Evolutionary conservation across 495 filamentous ascomycete species (phyloP).

Genomic region (Penicillium salamii): DNA sequence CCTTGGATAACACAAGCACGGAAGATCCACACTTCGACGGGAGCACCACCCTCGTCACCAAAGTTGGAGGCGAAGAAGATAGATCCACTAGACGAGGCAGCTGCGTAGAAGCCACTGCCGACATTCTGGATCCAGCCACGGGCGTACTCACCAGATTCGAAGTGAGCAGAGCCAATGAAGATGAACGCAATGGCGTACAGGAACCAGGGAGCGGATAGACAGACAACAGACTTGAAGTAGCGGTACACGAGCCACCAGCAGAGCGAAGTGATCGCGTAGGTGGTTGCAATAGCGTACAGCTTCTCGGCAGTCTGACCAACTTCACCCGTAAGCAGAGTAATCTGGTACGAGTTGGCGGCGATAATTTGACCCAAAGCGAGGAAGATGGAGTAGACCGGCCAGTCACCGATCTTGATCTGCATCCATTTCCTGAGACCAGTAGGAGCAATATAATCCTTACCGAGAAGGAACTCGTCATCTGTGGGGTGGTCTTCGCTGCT

Average conservation of each 20-base stretch:
- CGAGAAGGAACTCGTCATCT: slow-evolving; percentile 59
- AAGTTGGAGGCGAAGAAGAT: slow-evolving; percentile 53
- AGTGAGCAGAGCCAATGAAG: slow-evolving; percentile 61
- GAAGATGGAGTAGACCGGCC: slow-evolving; percentile 72
- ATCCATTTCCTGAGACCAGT: slow-evolving; percentile 57
- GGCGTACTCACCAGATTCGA: slow-evolving; percentile 34
- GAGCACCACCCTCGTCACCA: slow-evolving; percentile 48
- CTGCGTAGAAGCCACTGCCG: slow-evolving; percentile 43
- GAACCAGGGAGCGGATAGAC: slow-evolving; percentile 58
- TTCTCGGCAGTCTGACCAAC: slow-evolving; percentile 59
- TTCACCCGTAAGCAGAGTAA: slow-evolving; percentile 64
- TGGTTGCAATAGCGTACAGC: slow-evolving; percentile 63
- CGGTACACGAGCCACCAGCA: slow-evolving; percentile 67
- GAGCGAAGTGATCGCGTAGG: slow-evolving; percentile 61
- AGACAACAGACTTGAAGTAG: slow-evolving; percentile 57
- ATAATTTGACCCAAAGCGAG: slow-evolving; percentile 65
- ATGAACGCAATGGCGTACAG: slow-evolving; percentile 66
- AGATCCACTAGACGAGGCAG: slow-evolving; percentile 47
- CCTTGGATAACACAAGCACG: slow-evolving; percentile 50
- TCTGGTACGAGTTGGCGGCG: slow-evolving; percentile 69
- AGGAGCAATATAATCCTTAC: slow-evolving; percentile 64
- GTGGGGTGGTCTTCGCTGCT: slow-evolving; percentile 22
- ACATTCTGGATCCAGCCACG: slow-evolving; percentile 51
- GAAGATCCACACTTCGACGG: slow-evolving; percentile 49
- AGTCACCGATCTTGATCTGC: slow-evolving; percentile 52